Evolutionary conservation across 2,329 filamentous ascomycete species (phyloP).

Genomic region (Xylariaceae sp.): DNA sequence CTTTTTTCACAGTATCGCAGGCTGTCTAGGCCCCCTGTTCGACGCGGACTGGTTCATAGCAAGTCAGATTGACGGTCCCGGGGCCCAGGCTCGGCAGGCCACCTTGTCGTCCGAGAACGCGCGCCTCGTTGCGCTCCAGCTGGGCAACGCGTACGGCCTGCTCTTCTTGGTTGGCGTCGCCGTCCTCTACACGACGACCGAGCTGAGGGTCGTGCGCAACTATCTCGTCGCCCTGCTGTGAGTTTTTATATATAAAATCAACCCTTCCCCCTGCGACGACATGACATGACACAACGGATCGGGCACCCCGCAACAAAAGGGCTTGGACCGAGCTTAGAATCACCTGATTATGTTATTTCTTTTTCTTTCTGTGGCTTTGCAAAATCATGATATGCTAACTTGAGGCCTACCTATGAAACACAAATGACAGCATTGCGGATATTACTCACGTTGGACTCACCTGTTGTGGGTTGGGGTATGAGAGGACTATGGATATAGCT

Average conservation of each 20-base stretch:
- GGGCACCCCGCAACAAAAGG: too few relatives aligned
- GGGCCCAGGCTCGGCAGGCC: constrained; percentile 15
- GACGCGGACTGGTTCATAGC: constrained; percentile 57
- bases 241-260: too few relatives aligned
- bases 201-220: constrained; percentile 59
- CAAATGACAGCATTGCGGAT: constrained; percentile 47
- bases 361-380: background rate
- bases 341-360: too few relatives aligned
- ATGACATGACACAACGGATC: background rate
- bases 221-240: constrained; percentile 59
- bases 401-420: constrained; percentile 1
- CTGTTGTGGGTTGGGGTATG: constrained; percentile 51
- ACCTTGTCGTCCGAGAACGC: constrained; percentile 39
- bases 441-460: constrained; percentile 62
- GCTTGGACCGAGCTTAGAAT: too few relatives aligned
- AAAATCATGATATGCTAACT: background rate
- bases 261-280: too few relatives aligned
- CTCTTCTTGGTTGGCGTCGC: constrained; percentile 59
- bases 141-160: constrained; percentile 65
- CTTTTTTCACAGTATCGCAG: constrained; percentile 46
- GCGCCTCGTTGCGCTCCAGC: constrained; percentile 57
- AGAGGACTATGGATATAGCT: constrained; percentile 45
- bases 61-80: constrained; percentile 50
- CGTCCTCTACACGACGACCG: constrained; percentile 58
- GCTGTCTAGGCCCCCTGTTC: constrained; percentile 51